Evolutionary conservation across 2,329 filamentous ascomycete species (phyloP).

Genomic region (Hansfordia pulvinata): DNA sequence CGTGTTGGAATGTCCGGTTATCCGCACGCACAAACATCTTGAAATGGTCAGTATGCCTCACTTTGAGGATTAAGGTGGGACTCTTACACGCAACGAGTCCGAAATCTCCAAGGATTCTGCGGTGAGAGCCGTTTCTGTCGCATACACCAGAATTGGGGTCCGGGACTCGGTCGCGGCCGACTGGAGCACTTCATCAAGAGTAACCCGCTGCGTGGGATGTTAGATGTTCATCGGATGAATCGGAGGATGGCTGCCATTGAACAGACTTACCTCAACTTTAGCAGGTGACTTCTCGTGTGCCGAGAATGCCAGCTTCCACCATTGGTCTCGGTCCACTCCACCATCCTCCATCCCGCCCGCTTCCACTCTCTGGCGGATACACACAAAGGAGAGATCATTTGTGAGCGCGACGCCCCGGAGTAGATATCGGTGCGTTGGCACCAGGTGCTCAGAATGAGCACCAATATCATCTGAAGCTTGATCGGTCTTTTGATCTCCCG

Average conservation of each 20-base stretch:
- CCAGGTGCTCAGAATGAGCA: constrained; percentile 21
- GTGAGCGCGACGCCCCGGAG: constrained; percentile 37
- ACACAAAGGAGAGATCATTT: constrained; percentile 34
- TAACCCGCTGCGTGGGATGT: constrained; percentile 27
- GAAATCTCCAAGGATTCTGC: constrained; percentile 21
- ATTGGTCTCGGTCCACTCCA: constrained; percentile 27
- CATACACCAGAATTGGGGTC: constrained; percentile 35
- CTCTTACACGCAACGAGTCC: constrained; percentile 20
- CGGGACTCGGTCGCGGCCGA: constrained; percentile 34
- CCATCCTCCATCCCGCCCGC: constrained; percentile 26
- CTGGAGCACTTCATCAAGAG: constrained; percentile 27
- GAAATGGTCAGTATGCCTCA: constrained; percentile 10
- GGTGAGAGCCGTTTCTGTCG: constrained; percentile 32
- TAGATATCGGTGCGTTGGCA: constrained; percentile 26
- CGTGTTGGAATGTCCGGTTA: constrained; percentile 36
- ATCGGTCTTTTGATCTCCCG: no score
- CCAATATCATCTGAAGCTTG: no score
- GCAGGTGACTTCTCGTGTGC: constrained; percentile 25
- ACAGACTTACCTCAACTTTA: constrained; percentile 35
- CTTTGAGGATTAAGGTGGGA: no score
- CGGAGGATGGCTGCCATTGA: no score
- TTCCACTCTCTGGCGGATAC: constrained; percentile 25
- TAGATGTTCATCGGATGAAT: constrained; percentile 4
- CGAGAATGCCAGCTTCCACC: constrained; percentile 38
- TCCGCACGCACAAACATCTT: constrained; percentile 36